phyloP scores from a whole-genome alignment of 805 yeast genomes.

The Lipomyces yamadae region DNA sequence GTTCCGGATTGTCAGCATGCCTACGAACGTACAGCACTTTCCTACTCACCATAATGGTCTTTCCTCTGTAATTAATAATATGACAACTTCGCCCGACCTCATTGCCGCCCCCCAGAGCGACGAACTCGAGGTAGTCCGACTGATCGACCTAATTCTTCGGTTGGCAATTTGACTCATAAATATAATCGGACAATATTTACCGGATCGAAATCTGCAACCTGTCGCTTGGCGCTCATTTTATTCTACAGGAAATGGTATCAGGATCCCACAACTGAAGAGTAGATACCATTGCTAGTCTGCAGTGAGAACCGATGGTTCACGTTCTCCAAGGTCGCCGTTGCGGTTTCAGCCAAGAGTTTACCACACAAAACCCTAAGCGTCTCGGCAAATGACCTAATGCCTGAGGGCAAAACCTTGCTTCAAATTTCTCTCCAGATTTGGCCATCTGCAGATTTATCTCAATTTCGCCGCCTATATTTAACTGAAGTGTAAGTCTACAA shows the following conservation, averaged over 20 bases:
- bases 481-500: not conserved
- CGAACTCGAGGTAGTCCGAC: slow-evolving; percentile 61
- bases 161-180: not conserved
- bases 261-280: not conserved
- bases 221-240: not conserved
- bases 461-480: not conserved
- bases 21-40: not conserved
- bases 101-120: slow-evolving; percentile 96
- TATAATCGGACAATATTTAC: slow-evolving; percentile 4
- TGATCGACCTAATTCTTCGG: slow-evolving; percentile 37
- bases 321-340: no score
- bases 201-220: slow-evolving; percentile 16
- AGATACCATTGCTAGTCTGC: not conserved
- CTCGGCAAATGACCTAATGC: not conserved
- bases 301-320: not conserved
- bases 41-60: slow-evolving; percentile 72
- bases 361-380: not conserved
- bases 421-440: not conserved
- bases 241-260: not conserved
- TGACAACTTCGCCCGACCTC: slow-evolving; percentile 98
- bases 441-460: not conserved
- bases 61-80: slow-evolving; percentile 86
- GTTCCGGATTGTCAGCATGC: slow-evolving; percentile 1
- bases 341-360: not conserved
- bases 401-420: not conserved